Base-by-base conservation (phyloP, 2,329 filamentous ascomycete genomes). In the Ampelomyces quisqualis region DNA sequence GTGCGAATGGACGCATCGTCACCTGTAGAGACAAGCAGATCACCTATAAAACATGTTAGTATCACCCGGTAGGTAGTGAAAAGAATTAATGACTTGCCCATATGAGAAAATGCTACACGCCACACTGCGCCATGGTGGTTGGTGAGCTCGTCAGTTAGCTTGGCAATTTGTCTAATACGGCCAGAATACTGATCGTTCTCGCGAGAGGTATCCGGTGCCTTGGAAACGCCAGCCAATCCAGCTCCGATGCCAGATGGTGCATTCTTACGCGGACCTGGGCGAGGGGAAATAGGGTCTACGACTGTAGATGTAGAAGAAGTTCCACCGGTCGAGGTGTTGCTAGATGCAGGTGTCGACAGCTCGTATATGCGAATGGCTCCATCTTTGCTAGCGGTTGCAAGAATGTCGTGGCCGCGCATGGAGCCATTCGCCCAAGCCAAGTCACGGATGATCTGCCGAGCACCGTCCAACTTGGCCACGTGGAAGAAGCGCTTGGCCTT, bases 381-480 rank as follows among this genome's bases (percentile, higher is more conserved):
- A 64, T 98, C 93, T 67, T 94, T 94, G 64, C 88, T 93, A 2
- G 90, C 91, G 5, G 90, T 94, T 3, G 91, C 93, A 55, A 97
- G 79, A 42, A 91, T 79, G 66, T 98, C 93, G 65, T 88, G 91
- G 1, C 91, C 91, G 26, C 90, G 77, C 57, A 94, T 89, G 51
- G 90, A 94, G 9, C 90, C 91, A 33, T 90, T 86, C 1, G 91
- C 89, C 93, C 93, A 98, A 2, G 88, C 85, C 1, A 96, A 80
- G 64, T 96, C 90, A 33, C 91, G 79, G 5, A 96, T 86, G 26
- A 97, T 76, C 1, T 84, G 83, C 6, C 80, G 77, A 56, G 95
- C 87, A 2, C 83, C 82, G 20, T 76, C 75, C 11, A 97, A 73
- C 60, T 90, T 85, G 14, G 85, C 83, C 0, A 90, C 90, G 6